Percentiles rank a stretch among this genome's conserved stretches.
phyloP scores from a whole-genome alignment of 768 basidiomycete genomes.

The Pluteus cervinus region DNA sequence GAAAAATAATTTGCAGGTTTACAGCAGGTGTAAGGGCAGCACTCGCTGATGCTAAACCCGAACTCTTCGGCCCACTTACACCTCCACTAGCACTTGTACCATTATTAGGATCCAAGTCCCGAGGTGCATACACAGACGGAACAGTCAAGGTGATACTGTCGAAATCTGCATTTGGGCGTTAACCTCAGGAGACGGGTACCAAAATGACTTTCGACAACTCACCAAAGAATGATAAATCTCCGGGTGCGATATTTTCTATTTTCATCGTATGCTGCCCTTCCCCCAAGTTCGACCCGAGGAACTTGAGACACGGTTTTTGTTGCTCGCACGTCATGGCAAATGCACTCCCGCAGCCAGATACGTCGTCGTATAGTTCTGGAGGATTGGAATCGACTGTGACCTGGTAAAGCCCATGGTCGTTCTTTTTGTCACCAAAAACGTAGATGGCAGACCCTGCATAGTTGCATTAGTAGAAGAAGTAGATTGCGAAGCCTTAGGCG shows the following conservation, averaged over 20 bases:
- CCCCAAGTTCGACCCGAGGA: conserved; percentile 36
- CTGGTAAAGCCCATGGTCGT: conserved; percentile 39
- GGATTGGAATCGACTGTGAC: conserved; percentile 31
- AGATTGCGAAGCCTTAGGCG: background rate
- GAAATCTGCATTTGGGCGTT: conserved; percentile 23
- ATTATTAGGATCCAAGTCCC: too few relatives aligned
- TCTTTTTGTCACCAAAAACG: conserved; percentile 43
- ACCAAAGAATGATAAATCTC: conserved; percentile 42
- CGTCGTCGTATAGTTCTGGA: conserved; percentile 28
- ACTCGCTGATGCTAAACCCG: too few relatives aligned
- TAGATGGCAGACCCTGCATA: conserved; percentile 35
- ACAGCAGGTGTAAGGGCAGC: too few relatives aligned
- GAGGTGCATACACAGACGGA: conserved; percentile 34
- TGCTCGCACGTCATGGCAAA: conserved; percentile 41
- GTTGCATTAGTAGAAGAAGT: background rate
- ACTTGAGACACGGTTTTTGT: conserved; percentile 35
- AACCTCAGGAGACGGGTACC: background rate
- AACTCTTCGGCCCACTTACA: too few relatives aligned
- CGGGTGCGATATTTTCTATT: conserved; percentile 33
- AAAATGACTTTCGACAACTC: conserved; percentile 5
- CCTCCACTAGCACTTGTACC: too few relatives aligned
- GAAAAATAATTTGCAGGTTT: too few relatives aligned
- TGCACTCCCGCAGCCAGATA: conserved; percentile 41
- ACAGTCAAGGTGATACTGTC: conserved; percentile 39
- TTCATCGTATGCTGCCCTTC: conserved; percentile 29